Base-by-base conservation (phyloP, 169 alveolate genomes). In the Plasmodium coatneyi region DNA sequence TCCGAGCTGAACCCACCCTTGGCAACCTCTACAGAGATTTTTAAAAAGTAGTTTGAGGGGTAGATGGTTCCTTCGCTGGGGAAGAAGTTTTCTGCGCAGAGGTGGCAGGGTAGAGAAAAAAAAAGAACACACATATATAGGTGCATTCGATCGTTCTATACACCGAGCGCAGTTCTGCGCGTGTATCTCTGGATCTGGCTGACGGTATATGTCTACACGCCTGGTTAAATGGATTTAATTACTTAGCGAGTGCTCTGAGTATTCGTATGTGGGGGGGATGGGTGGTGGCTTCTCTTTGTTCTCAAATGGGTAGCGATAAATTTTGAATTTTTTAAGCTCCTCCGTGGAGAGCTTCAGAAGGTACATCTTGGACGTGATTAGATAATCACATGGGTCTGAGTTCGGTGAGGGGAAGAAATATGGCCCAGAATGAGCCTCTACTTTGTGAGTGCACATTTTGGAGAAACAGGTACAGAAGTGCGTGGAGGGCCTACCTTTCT, bases 171-270 rank as follows among this genome's bases (percentile, higher is more conserved):
- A 43, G 2, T 60, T 60, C 32, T 19, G 25, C 74, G 2, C 28
- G 32, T 60, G 10, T 6, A 16, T 60, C 16, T 14, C 28, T 7
- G 14, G 12, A 60, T 3, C 2, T 60, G 74, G 2, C 74, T 60
- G 36, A 0, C 5, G 14, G 32, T 3, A 60, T 10, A 30, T 56
- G 25, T 56, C 32, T 16, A 10, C 19, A 41, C 14, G 2, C 12
- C 54, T 2, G n/a, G n/a, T 12, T 43, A 43, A 43, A 43, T 6
- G n/a, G n/a, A 78, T 22, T 12, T 43, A 80, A n/a, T 70, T 19
- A 84, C 92, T 84, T 84, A 84, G 52, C 32, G 92, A 84, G 30
- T 84, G 54, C 39, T 84, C 92, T 9, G 92, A 71, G 52, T 72
- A 84, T 71, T 84, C 92, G 32, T 84, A 84, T 72, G 49, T 43